These are phyloP conservation scores for Dioscorea dumetorum DNA, from an alignment of 106 monocot genomes.

Conservation along the genomic window DNA sequence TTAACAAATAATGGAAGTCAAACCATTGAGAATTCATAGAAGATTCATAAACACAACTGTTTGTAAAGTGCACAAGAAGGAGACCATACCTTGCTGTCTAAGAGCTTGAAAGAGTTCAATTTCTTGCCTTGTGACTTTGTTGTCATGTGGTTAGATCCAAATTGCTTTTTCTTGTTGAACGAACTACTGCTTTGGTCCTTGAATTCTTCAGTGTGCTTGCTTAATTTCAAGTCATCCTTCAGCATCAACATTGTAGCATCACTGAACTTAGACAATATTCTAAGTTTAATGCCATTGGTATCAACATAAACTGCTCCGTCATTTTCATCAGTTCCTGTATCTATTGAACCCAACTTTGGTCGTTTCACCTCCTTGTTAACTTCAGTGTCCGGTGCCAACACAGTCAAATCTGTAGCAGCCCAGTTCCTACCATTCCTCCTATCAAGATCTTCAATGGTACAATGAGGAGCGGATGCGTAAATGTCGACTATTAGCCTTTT, in stretches of 20 bases:
- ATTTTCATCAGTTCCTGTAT: slow-evolving; percentile 8
- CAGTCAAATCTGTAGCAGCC: slow-evolving; percentile 38
- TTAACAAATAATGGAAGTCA: background rate
- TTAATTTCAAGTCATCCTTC: slow-evolving; percentile 13
- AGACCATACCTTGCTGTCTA: slow-evolving; percentile 33
- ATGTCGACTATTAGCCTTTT: slow-evolving; percentile 78
- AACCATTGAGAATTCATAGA: too few relatives aligned
- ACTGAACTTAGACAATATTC: slow-evolving; percentile 65
- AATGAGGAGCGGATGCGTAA: slow-evolving; percentile 40
- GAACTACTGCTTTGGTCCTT: slow-evolving; percentile 7
- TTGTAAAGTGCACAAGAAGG: background rate
- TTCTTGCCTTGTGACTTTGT: slow-evolving; percentile 8
- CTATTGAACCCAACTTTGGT: slow-evolving; percentile 10
- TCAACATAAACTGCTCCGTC: slow-evolving; percentile 76
- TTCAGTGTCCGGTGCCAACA: slow-evolving; percentile 5
- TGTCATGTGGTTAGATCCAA: slow-evolving; percentile 16
- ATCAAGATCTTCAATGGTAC: slow-evolving; percentile 83
- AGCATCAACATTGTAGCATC: slow-evolving; percentile 4
- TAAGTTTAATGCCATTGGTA: slow-evolving; percentile 75
- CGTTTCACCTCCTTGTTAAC: slow-evolving; percentile 19
- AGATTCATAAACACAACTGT: too few relatives aligned
- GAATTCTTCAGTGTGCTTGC: slow-evolving; percentile 12
- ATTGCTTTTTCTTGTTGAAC: slow-evolving; percentile 13
- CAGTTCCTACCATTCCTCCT: slow-evolving; percentile 80
- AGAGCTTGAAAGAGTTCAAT: slow-evolving; percentile 14